Percentiles rank a stretch among this genome's conserved stretches.
These are phyloP conservation scores for Erodium maritimum DNA, from an alignment of 345 rosid species.

Conservation along the genomic window DNA sequence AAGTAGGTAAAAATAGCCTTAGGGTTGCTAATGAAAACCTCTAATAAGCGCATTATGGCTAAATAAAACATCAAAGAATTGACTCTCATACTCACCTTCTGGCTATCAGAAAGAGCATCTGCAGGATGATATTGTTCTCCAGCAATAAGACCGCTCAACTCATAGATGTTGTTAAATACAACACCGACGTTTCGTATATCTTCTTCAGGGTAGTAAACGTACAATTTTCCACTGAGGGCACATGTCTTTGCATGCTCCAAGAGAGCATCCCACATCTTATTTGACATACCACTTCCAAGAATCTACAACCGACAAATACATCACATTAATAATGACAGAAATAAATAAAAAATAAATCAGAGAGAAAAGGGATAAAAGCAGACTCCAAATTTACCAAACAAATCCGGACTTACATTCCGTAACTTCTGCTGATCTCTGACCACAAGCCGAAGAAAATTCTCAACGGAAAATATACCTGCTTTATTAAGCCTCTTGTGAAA, in stretches of 20 bases:
- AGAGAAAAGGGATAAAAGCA: background rate
- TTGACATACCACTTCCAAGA: conserved; percentile 99
- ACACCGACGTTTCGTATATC: conserved; percentile 71
- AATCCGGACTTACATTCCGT: conserved; percentile 51
- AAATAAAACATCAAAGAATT: background rate
- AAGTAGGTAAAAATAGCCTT: background rate
- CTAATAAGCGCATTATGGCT: conserved; percentile 7
- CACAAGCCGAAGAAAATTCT: conserved; percentile 65
- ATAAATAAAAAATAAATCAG: background rate
- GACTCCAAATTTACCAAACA: conserved; percentile 10
- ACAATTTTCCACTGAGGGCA: conserved; percentile 64
- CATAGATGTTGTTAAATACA: conserved; percentile 74
- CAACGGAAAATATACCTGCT: conserved; percentile 41
- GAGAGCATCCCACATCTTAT: conserved; percentile 99
- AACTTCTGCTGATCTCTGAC: conserved; percentile 66
- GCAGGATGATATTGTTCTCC: conserved; percentile 77
- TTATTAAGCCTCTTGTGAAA: conserved; percentile 75
- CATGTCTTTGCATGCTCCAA: conserved; percentile 96
- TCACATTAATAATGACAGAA: background rate
- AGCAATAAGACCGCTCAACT: conserved; percentile 73
- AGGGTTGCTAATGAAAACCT: background rate
- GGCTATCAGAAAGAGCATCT: conserved; percentile 72
- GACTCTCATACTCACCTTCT: conserved; percentile 48
- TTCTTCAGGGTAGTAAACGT: conserved; percentile 77
- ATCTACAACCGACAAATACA: conserved; percentile 29